These are phyloP conservation scores for Coniferiporia sulphurascens DNA, from an alignment of 1,284 basidiomycete genomes.

Conservation along the genomic window DNA sequence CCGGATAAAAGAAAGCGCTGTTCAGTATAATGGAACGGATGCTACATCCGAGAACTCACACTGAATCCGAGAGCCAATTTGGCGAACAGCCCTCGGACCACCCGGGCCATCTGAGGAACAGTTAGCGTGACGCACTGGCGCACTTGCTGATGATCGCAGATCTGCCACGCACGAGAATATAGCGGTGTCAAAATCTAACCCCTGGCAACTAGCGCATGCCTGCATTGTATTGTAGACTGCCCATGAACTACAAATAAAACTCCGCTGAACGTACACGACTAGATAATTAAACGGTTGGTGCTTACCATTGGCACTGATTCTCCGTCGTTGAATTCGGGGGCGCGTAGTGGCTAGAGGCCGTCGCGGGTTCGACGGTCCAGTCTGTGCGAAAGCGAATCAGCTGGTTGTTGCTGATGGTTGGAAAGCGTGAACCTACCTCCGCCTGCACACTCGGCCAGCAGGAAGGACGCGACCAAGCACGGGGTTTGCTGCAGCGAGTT, in stretches of 20 bases:
- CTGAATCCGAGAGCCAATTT: background rate
- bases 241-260: constrained; percentile 12
- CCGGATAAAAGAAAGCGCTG: no score
- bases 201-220: constrained; percentile 16
- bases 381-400: background rate
- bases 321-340: constrained; percentile 1
- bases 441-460: constrained; percentile 5
- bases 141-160: background rate
- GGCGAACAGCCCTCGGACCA: constrained; percentile 11
- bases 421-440: background rate
- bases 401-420: background rate
- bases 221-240: constrained; percentile 18
- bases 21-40: background rate
- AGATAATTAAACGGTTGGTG: background rate
- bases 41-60: background rate
- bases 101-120: constrained; percentile 9
- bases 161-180: constrained; percentile 1
- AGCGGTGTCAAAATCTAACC: background rate
- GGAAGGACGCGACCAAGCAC: constrained; percentile 13
- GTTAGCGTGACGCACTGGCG: background rate
- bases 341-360: constrained; percentile 4
- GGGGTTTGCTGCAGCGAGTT: constrained; percentile 12
- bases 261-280: background rate
- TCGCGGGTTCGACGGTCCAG: background rate
- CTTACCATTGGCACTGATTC: constrained; percentile 12